phyloP scores from a whole-genome alignment of 805 yeast genomes.

The Sugiyamaella mastotermitis region DNA sequence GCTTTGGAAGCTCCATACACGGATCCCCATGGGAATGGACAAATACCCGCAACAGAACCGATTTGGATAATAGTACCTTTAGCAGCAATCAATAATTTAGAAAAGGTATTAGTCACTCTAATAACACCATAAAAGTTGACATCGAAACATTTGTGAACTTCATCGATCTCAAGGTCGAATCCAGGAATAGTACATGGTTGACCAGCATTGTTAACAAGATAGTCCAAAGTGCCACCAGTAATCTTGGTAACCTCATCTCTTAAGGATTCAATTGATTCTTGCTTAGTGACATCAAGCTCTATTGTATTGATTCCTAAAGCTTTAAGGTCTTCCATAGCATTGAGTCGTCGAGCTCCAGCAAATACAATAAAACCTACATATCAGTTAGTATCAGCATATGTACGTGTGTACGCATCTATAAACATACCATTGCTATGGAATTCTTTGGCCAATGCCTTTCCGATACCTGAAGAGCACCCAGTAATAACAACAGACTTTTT shows the following conservation, averaged over 20 bases:
- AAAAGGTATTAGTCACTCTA: slow-evolving; percentile 53
- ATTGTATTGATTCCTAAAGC: slow-evolving; percentile 41
- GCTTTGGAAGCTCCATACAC: slow-evolving; percentile 67
- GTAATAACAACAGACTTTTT: slow-evolving; percentile 12
- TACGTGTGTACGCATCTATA: not conserved
- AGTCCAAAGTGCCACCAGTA: slow-evolving; percentile 42
- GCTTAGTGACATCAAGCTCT: slow-evolving; percentile 51
- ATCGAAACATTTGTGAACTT: slow-evolving; percentile 44
- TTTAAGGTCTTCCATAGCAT: slow-evolving; percentile 48
- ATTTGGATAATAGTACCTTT: slow-evolving; percentile 69
- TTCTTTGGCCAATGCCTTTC: slow-evolving; percentile 17
- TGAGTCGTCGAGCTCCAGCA: slow-evolving; percentile 68
- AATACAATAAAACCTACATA: slow-evolving; percentile 38
- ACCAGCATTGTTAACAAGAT: slow-evolving; percentile 73
- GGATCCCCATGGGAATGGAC: slow-evolving; percentile 66
- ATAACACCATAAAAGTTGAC: slow-evolving; percentile 71
- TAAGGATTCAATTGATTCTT: slow-evolving; percentile 38
- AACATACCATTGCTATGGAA: slow-evolving; percentile 8
- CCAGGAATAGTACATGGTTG: slow-evolving; percentile 68
- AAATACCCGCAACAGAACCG: slow-evolving; percentile 62
- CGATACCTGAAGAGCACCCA: slow-evolving; percentile 19
- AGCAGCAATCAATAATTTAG: slow-evolving; percentile 51
- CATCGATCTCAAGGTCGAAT: slow-evolving; percentile 54
- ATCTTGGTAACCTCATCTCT: slow-evolving; percentile 32
- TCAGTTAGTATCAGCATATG: not conserved